Conservation (phyloP, 2,329 filamentous ascomycete genomes). For the Fusarium euwallaceae region DNA sequence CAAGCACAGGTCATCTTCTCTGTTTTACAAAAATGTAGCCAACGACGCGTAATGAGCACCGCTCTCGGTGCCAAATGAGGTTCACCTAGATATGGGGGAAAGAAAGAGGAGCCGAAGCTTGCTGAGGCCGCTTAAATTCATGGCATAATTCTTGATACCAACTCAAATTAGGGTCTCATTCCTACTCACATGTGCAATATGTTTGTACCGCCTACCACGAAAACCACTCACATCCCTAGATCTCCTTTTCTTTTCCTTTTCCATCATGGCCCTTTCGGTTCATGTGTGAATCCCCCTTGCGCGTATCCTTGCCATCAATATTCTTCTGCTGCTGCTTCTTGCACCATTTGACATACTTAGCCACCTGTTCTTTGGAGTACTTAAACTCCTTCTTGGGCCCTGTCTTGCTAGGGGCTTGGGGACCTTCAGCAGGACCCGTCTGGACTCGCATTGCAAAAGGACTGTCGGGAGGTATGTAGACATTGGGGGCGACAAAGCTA, state of each 20-base stretch:
- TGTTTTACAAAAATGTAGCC: no score
- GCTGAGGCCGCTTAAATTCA: no score
- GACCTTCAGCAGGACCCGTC: not conserved
- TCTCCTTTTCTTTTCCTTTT: not conserved
- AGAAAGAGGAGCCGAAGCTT: no score
- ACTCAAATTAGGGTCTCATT: not conserved
- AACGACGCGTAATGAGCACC: no score
- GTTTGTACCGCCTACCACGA: not conserved
- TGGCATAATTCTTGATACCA: no score
- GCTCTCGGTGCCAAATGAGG: no score
- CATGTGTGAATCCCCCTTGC: not conserved
- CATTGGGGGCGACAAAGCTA: not conserved
- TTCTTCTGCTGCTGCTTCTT: not conserved
- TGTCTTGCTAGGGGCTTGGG: not conserved
- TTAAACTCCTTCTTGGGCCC: not conserved
- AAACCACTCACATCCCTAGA: not conserved
- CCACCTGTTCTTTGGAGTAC: not conserved
- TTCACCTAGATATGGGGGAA: no score
- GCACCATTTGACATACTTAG: not conserved
- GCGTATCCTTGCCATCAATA: not conserved
- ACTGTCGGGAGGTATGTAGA: not conserved
- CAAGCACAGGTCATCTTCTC: no score
- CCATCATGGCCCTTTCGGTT: not conserved
- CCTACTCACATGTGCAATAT: not conserved
- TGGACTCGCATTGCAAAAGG: not conserved